These are phyloP conservation scores for Aspergillus luchuensis DNA, from an alignment of 2,329 filamentous ascomycete species.

Conservation along the genomic window DNA sequence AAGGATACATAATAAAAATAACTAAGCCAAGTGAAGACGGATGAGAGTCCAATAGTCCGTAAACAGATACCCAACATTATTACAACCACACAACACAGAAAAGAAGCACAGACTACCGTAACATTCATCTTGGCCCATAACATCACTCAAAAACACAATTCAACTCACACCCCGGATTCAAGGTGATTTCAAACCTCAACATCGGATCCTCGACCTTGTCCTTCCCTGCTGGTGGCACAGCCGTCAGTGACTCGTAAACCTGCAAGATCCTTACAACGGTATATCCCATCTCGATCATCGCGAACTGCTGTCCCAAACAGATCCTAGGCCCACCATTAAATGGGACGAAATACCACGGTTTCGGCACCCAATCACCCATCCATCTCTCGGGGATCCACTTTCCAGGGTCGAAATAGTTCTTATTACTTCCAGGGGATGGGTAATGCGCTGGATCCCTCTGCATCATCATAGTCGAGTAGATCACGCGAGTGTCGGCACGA, in stretches of 20 bases:
- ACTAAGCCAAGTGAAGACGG: no score
- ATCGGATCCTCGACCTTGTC: constrained; percentile 39
- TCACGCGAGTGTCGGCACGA: constrained; percentile 64
- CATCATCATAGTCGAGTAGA: constrained; percentile 71
- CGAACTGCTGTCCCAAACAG: constrained; percentile 57
- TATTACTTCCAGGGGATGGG: constrained; percentile 25
- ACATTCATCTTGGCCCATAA: constrained; percentile 14
- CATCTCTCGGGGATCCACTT: constrained; percentile 55
- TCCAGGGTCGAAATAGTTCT: constrained; percentile 37
- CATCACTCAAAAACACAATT: constrained; percentile 44
- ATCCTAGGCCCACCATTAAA: constrained; percentile 45
- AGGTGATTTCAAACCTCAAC: constrained; percentile 42
- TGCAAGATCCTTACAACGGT: constrained; percentile 48
- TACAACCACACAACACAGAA: no score
- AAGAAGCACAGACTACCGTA: no score
- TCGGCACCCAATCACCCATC: constrained; percentile 39
- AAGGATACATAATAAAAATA: no score
- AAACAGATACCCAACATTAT: no score
- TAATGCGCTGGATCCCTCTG: constrained; percentile 62
- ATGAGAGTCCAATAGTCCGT: no score
- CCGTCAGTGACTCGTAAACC: constrained; percentile 42
- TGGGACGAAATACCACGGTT: constrained; percentile 49
- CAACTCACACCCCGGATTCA: constrained; percentile 41
- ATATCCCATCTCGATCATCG: constrained; percentile 60
- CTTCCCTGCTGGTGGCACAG: constrained; percentile 33